phyloP scores from a whole-genome alignment of 257 asterid species.

The Echites panduratus region DNA sequence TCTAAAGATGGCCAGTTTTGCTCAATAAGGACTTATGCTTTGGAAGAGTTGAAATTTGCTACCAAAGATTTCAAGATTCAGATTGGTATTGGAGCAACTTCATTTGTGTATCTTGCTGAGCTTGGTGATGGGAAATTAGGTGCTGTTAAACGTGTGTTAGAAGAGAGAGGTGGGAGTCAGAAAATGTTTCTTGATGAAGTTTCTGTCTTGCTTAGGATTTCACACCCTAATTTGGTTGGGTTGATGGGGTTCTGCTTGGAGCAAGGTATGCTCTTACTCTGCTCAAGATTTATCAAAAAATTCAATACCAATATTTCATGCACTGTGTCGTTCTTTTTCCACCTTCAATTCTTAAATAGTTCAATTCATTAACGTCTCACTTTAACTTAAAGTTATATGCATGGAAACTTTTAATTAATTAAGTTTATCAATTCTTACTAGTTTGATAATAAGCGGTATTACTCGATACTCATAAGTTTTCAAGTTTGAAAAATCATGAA shows the following conservation, averaged over 20 bases:
- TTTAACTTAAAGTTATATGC: too few relatives aligned
- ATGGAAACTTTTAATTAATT: too few relatives aligned
- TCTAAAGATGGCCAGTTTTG: conserved; percentile 5
- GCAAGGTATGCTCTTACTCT: conserved; percentile 35
- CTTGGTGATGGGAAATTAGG: conserved; percentile 57
- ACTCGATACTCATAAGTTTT: too few relatives aligned
- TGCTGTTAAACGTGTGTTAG: conserved; percentile 66
- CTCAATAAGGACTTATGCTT: conserved; percentile 52
- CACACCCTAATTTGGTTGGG: conserved; percentile 68
- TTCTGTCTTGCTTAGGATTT: conserved; percentile 77
- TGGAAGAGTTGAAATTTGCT: conserved; percentile 57
- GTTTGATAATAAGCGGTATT: too few relatives aligned
- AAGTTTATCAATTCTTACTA: too few relatives aligned
- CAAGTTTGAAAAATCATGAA: too few relatives aligned
- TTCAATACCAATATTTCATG: neutral
- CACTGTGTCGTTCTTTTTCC: too few relatives aligned
- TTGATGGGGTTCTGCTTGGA: conserved; percentile 77
- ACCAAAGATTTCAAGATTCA: conserved; percentile 52
- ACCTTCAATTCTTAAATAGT: neutral
- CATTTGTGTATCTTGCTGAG: conserved; percentile 69
- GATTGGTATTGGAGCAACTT: conserved; percentile 67
- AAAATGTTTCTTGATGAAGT: conserved; percentile 78
- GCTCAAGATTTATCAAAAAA: neutral
- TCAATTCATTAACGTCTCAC: too few relatives aligned
- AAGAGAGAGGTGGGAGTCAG: conserved; percentile 70